Percentiles rank a stretch among this genome's conserved stretches.
phyloP scores from a whole-genome alignment of 805 yeast species.

The Myxozyma nipponensis region DNA sequence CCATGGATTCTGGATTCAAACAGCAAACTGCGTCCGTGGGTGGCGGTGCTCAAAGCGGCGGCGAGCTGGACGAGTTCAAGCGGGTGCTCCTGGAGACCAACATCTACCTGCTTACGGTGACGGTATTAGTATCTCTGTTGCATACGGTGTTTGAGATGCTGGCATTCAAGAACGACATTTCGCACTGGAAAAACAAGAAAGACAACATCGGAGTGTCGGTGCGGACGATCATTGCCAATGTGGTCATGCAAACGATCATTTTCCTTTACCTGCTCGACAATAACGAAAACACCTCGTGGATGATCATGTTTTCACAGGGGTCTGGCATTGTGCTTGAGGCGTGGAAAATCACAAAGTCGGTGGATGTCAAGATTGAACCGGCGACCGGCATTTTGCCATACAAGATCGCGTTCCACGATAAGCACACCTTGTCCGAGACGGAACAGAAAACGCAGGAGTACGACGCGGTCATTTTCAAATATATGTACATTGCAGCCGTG shows the following conservation, averaged over 20 bases:
- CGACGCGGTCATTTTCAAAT: conserved; percentile 41
- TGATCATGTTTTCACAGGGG: conserved; percentile 41
- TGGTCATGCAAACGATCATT: conserved; percentile 42
- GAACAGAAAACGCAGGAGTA: conserved; percentile 43
- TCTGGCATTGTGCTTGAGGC: conserved; percentile 42
- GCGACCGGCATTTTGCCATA: conserved; percentile 26
- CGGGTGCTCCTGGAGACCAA: conserved; percentile 41
- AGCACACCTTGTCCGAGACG: conserved; percentile 38
- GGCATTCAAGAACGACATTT: conserved; percentile 44
- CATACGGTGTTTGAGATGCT: conserved; percentile 42
- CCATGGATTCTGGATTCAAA: conserved; percentile 35
- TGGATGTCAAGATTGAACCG: conserved; percentile 34
- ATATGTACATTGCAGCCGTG: conserved; percentile 38
- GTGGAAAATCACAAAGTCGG: conserved; percentile 43
- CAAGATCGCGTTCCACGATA: conserved; percentile 35
- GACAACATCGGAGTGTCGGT: conserved; percentile 43
- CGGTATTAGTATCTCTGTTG: conserved; percentile 37
- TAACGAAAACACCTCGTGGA: conserved; percentile 41
- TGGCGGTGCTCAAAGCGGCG: conserved; percentile 30
- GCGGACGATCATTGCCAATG: conserved; percentile 42
- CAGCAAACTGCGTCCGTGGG: conserved; percentile 33
- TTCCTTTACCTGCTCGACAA: conserved; percentile 41
- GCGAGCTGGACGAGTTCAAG: conserved; percentile 40
- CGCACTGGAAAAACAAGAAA: conserved; percentile 43
- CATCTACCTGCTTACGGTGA: conserved; percentile 37